These are phyloP conservation scores for Fistulinella cinereoalba DNA, from an alignment of 1,284 basidiomycete genomes.

Conservation along the genomic window DNA sequence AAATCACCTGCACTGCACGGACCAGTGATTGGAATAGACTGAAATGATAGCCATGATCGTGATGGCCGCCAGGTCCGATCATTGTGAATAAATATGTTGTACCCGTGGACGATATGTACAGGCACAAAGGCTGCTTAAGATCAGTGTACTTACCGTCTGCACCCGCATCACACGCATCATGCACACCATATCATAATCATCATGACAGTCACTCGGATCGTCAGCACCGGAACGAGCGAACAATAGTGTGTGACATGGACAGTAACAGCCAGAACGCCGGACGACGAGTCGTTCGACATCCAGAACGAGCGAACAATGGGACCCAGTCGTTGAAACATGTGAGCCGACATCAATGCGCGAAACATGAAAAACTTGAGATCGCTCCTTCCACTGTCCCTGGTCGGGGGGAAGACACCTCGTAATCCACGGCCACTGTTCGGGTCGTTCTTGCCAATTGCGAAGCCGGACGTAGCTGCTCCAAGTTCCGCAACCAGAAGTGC, in stretches of 20 bases:
- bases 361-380: background rate
- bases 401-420: constrained; percentile 15
- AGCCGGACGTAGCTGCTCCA: constrained; percentile 5
- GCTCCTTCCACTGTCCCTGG: too few relatives aligned
- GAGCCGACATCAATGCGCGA: constrained; percentile 12
- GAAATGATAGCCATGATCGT: too few relatives aligned
- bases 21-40: too few relatives aligned
- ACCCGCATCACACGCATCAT: background rate
- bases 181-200: background rate
- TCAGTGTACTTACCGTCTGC: too few relatives aligned
- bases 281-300: too few relatives aligned
- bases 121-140: too few relatives aligned
- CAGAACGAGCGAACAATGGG: too few relatives aligned
- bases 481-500: background rate
- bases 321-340: constrained; percentile 8
- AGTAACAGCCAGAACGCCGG: too few relatives aligned
- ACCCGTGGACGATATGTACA: too few relatives aligned
- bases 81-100: too few relatives aligned
- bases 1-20: too few relatives aligned
- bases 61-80: too few relatives aligned
- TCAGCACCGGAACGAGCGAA: constrained; percentile 21
- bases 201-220: background rate
- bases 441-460: background rate
- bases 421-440: background rate
- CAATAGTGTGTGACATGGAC: constrained; percentile 18